Evolutionary conservation across 2,329 filamentous ascomycete species (phyloP), one percentile per base, ranked within the genome.

Genomic region (Beauveria caledonica): DNA sequence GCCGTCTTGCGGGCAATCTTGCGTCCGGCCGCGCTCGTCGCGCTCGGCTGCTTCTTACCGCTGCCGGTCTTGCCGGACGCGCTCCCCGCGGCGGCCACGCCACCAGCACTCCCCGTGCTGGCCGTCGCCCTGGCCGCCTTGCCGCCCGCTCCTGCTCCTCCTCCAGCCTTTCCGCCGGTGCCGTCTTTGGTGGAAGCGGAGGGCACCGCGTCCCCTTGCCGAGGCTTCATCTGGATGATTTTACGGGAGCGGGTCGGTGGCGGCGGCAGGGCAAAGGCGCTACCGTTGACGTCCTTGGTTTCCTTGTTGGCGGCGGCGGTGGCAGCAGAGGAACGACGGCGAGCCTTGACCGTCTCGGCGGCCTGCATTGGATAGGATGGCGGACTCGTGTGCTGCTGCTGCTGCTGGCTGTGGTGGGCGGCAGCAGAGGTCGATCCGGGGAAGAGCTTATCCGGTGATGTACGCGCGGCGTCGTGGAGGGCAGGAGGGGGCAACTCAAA

Each of bases 211-310:
- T 77, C 70, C 65, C 83, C 76, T 33, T 73, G 68, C 27, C 78
- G 75, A 19, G 84, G 93, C 74, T 96, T 96, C 92, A 97, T 96
- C 76, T 97, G 93, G 62, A 97, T 97, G 71, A 99, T 97, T 77
- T 95, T 97, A 68, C 93, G 87, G 46, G 91, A 90, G 64, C 93
- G 82, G 3, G 92, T 96, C 0, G 94, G 94, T 17, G 93, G 94
- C 10, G 94, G 94, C 21, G 94, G 94, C 17, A 99, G 82, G 10
- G 89, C 83, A 72, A 96, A 95, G 52, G 82, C 78, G 48, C 5
- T 21, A 44, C 10, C 15, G 54, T 50, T 58, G 66, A 86, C 82
- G 66, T 86, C 82, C 65, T 85, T 86, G 60, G 78, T 77, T 61
- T 75, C 69, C 15, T 76, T 70, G 54, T 70, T 71, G 19, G 76